Evolutionary conservation across 345 rosid genomes (phyloP), one percentile per base, ranked within the genome.

Genomic region (Clarkia xantiana): DNA sequence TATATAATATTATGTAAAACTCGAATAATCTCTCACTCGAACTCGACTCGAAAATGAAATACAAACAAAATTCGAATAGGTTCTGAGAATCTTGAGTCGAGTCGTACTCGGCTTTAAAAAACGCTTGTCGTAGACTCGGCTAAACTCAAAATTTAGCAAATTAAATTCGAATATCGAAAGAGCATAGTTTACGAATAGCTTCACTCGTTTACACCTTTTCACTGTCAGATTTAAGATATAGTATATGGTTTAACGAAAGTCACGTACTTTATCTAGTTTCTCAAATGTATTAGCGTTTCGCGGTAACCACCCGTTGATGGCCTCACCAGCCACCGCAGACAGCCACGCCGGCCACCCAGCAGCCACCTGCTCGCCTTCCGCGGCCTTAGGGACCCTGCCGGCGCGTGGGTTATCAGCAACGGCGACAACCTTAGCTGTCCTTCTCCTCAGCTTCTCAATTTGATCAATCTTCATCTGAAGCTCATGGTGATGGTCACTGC

Each of bases 271-370:
- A 53, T 86, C 81, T 56, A 81, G 67, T 78, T 76, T 90, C 75
- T 85, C 80, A 55, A 86, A 86, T 22, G 80, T 65, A 51, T 64
- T 71, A 12, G 94, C 86, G 19, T 65, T 71, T 22, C 77, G 62
- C 0, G 97, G 97, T 19, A 71, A 49, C 97, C 91, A 90, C 65
- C 94, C 97, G 25, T 61, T 69, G 71, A 90, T 73, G 17, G 91
- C 81, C 68, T 86, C 97, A 38, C 81, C 78, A 15, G 94, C 91
- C 17, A 61, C 77, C 0, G 82, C 67, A 45, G 74, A 75, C 60
- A 90, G 91, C 97, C 97, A 90, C 44, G 71, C 42, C 14, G 97
- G 97, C 97, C 97, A 90, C n/a, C 97, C 97, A 3, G 80, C 82
- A 0, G 72, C 80, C 67, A 60, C 62, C 67, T 66, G 91, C 78